A percentile compares a stretch with the other conserved stretches of the same genome.
phyloP scores from a whole-genome alignment of 805 yeast genomes.

The Kazachstania bromeliacearum region DNA sequence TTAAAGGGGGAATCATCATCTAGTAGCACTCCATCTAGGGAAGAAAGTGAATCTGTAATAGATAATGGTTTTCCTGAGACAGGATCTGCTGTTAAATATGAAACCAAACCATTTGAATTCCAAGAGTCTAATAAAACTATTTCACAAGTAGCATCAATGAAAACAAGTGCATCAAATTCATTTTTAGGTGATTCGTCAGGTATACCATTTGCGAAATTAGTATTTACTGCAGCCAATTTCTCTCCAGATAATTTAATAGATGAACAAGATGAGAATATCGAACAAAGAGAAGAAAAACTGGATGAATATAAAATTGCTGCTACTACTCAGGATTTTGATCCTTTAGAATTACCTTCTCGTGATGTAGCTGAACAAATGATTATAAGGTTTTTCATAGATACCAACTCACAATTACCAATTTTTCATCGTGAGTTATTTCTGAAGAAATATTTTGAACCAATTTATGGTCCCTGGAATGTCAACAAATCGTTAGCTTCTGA shows the following conservation, averaged over 20 bases:
- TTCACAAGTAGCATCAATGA: constrained; percentile 18
- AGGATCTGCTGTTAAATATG: constrained; percentile 1
- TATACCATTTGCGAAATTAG: constrained; percentile 64
- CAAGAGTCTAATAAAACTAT: constrained; percentile 18
- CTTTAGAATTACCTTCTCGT: constrained; percentile 50
- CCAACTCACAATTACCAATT: constrained; percentile 77
- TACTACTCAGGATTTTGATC: constrained; percentile 14
- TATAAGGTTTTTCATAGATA: constrained; percentile 60
- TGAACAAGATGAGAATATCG: constrained; percentile 21
- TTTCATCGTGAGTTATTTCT: constrained; percentile 75
- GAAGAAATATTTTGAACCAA: constrained; percentile 57
- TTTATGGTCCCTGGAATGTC: constrained; percentile 60
- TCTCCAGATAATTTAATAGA: constrained; percentile 28
- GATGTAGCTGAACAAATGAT: constrained; percentile 57
- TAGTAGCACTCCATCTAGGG: not conserved
- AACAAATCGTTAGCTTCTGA: constrained; percentile 50
- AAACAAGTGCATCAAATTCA: constrained; percentile 19
- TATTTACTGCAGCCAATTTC: constrained; percentile 69
- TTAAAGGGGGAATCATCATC: constrained; percentile 2
- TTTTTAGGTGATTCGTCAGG: constrained; percentile 48
- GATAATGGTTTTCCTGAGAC: constrained; percentile 5
- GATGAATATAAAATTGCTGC: constrained; percentile 15
- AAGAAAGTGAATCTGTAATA: not conserved
- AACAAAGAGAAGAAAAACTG: constrained; percentile 12
- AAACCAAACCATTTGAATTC: constrained; percentile 10